phyloP scores from a whole-genome alignment of 176 grass and related monocot genomes.

The Zizania latifolia region DNA sequence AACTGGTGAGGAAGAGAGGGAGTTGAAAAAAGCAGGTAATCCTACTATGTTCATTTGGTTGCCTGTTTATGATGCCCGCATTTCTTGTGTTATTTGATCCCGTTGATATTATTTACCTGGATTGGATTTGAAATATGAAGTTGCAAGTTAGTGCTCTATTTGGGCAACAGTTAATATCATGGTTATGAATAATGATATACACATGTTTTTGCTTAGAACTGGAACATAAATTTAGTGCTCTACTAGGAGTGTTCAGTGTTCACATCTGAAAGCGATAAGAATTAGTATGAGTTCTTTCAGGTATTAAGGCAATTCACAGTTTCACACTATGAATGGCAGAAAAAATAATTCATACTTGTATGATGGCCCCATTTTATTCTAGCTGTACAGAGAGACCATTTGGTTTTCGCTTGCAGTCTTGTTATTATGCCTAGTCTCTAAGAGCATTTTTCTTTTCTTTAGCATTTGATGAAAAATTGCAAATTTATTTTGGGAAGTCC shows the following conservation, averaged over 20 bases:
- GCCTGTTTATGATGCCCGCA: background rate
- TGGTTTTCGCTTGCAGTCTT: too few relatives aligned
- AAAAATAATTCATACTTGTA: background rate
- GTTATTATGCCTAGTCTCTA: background rate
- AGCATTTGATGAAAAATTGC: background rate
- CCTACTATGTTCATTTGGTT: background rate
- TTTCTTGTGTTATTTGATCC: background rate
- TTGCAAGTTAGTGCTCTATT: background rate
- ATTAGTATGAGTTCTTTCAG: background rate
- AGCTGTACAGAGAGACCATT: background rate
- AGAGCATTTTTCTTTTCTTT: background rate
- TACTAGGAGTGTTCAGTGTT: background rate
- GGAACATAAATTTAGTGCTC: background rate
- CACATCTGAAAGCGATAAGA: background rate
- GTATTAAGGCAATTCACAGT: background rate
- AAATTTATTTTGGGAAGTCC: background rate
- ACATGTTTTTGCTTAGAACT: background rate
- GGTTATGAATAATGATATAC: background rate
- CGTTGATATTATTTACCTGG: background rate
- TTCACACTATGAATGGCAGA: background rate
- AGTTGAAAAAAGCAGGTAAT: conserved; percentile 62
- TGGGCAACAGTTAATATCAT: background rate
- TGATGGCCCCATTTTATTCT: background rate
- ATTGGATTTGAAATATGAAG: background rate
- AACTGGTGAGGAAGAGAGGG: conserved; percentile 76